These are phyloP conservation scores for Solanum neorickii DNA, from an alignment of 257 asterid genomes.

Conservation along the genomic window DNA sequence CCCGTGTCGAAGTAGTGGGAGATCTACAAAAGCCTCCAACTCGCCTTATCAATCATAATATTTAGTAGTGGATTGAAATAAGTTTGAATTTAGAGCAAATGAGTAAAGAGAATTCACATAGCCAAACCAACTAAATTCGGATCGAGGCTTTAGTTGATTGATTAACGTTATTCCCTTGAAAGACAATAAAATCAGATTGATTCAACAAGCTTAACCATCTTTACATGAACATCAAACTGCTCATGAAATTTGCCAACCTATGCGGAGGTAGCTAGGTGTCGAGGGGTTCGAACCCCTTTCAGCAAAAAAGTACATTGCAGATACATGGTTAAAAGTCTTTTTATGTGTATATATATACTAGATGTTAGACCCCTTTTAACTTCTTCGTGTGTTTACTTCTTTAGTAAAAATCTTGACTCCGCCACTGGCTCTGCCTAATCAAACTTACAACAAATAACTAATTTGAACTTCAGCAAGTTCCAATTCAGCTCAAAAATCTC, in stretches of 20 bases:
- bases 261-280: not conserved
- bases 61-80: not conserved
- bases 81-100: not conserved
- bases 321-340: not conserved
- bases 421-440: not conserved
- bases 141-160: not conserved
- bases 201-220: not conserved
- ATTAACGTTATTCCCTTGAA: not conserved
- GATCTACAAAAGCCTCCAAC: not conserved
- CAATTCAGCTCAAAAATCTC: not conserved
- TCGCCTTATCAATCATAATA: not conserved
- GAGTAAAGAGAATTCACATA: not conserved
- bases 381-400: not conserved
- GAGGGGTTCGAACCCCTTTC: not conserved
- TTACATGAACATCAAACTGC: not conserved
- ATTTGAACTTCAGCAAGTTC: not conserved
- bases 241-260: not conserved
- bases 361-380: not conserved
- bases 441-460: not conserved
- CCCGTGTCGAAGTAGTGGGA: not conserved
- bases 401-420: not conserved
- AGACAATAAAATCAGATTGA: not conserved
- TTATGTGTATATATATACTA: too few species aligned
- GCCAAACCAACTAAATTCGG: not conserved
- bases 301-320: not conserved